A percentile compares a stretch with the other conserved stretches of the same genome.
Evolutionary conservation across 495 filamentous ascomycete genomes (phyloP).

Genomic region (Parathielavia appendiculata): DNA sequence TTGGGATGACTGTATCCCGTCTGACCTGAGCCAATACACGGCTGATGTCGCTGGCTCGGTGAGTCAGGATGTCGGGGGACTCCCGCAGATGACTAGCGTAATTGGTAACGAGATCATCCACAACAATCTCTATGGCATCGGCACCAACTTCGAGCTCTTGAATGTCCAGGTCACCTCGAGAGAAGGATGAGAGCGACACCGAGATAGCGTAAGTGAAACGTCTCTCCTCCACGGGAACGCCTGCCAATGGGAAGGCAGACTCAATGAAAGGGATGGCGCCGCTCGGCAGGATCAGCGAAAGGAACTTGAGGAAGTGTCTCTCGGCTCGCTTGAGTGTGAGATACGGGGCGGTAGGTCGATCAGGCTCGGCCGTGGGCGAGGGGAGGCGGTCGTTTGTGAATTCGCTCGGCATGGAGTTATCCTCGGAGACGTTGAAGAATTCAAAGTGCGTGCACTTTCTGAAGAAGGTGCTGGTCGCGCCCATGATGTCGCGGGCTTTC

Average conservation of each 20-base stretch:
- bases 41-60: conserved; percentile 46
- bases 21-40: conserved; percentile 49
- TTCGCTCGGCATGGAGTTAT: conserved; percentile 9
- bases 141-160: conserved; percentile 58
- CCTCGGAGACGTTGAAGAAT: conserved; percentile 63
- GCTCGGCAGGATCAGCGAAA: conserved; percentile 54
- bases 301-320: conserved; percentile 64
- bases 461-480: conserved; percentile 46
- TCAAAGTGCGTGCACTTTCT: conserved; percentile 65
- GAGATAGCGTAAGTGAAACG: conserved; percentile 63
- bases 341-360: conserved; percentile 51
- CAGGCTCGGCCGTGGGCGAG: conserved; percentile 27
- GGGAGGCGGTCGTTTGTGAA: conserved; percentile 10
- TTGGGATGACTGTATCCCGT: conserved; percentile 56
- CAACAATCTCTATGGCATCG: conserved; percentile 63
- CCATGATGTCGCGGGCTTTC: conserved; percentile 45
- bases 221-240: conserved; percentile 55
- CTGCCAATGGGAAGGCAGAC: conserved; percentile 60
- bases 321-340: conserved; percentile 68
- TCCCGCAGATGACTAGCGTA: conserved; percentile 36
- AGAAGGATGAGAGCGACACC: conserved; percentile 51
- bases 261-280: conserved; percentile 53
- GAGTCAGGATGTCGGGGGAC: conserved; percentile 44
- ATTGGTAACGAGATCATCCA: conserved; percentile 47
- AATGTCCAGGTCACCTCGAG: conserved; percentile 46